Percentiles rank a stretch among this genome's conserved stretches.
Conservation (phyloP, 2,329 filamentous ascomycete species). For the Hymenoscyphus linearis region DNA sequence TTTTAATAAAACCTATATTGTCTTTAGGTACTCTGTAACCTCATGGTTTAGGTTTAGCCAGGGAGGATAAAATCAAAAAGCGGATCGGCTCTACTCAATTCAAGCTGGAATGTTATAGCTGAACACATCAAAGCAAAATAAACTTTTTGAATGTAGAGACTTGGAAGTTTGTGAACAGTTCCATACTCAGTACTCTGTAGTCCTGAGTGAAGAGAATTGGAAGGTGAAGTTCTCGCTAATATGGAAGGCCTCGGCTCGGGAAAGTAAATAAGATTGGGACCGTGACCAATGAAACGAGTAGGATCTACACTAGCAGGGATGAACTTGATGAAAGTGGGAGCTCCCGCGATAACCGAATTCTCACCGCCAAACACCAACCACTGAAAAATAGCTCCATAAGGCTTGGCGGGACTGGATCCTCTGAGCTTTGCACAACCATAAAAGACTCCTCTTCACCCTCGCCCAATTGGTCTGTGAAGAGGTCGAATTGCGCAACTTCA, state of each 20-base stretch:
- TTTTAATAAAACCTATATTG: too few species aligned
- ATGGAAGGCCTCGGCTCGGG: background rate
- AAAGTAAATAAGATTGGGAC: background rate
- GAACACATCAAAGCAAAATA: too few species aligned
- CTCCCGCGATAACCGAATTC: background rate
- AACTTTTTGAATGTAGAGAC: too few species aligned
- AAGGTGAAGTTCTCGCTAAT: too few species aligned
- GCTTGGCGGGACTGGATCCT: background rate
- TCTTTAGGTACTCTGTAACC: too few species aligned
- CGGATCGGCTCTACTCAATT: too few species aligned
- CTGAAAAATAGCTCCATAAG: background rate
- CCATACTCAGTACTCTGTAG: too few species aligned
- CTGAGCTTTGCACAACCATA: background rate
- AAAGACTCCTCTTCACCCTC: background rate
- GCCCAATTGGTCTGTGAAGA: background rate
- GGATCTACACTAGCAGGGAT: background rate
- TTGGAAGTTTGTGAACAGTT: too few species aligned
- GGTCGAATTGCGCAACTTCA: background rate
- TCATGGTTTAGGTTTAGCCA: too few species aligned
- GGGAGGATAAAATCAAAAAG: too few species aligned
- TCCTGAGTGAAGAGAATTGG: too few species aligned
- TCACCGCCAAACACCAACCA: constrained; percentile 5
- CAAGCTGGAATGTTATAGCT: too few species aligned
- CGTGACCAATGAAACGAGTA: background rate
- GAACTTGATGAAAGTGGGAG: background rate